phyloP scores from a whole-genome alignment of 1,284 basidiomycete species.

The Vanrija sp. region DNA sequence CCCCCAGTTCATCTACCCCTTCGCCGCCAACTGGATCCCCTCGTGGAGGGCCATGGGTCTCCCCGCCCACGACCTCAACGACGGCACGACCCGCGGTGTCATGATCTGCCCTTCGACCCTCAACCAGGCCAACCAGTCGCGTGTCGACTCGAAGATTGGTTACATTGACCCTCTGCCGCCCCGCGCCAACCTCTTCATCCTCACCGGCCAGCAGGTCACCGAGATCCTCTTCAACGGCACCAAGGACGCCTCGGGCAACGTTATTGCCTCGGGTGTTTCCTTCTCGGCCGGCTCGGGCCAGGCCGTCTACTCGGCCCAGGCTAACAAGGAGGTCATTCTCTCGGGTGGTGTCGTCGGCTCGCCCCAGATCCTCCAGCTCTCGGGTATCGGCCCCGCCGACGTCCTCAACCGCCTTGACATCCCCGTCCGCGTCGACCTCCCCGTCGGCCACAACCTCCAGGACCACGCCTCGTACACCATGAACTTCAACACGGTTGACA shows the following conservation, averaged over 20 bases:
- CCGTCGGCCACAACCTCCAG: constrained; percentile 71
- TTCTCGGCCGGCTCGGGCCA: constrained; percentile 52
- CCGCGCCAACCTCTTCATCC: constrained; percentile 61
- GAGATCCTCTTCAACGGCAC: constrained; percentile 60
- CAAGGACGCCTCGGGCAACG: constrained; percentile 46
- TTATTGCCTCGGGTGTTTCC: constrained; percentile 58
- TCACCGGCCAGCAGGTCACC: constrained; percentile 59
- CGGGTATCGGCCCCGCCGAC: constrained; percentile 65
- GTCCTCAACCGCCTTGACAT: constrained; percentile 58
- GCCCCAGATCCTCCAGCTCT: constrained; percentile 64
- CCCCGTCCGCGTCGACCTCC: constrained; percentile 53
- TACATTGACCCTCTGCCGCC: constrained; percentile 63
- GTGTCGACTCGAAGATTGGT: constrained; percentile 61
- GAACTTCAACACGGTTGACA: constrained; percentile 31
- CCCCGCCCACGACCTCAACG: constrained; percentile 48
- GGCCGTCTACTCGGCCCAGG: constrained; percentile 51
- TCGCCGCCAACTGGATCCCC: constrained; percentile 57
- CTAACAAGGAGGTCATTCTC: constrained; percentile 54
- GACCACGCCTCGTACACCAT: constrained; percentile 58
- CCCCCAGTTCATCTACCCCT: constrained; percentile 51
- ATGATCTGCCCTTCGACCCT: constrained; percentile 60
- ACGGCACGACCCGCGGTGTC: constrained; percentile 36
- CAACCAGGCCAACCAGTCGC: constrained; percentile 61
- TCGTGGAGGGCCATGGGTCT: constrained; percentile 52
- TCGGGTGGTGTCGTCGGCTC: constrained; percentile 61